A percentile compares a stretch with the other conserved stretches of the same genome.
Evolutionary conservation across 495 filamentous ascomycete genomes (phyloP).

Genomic region (Xylaria cubensis): DNA sequence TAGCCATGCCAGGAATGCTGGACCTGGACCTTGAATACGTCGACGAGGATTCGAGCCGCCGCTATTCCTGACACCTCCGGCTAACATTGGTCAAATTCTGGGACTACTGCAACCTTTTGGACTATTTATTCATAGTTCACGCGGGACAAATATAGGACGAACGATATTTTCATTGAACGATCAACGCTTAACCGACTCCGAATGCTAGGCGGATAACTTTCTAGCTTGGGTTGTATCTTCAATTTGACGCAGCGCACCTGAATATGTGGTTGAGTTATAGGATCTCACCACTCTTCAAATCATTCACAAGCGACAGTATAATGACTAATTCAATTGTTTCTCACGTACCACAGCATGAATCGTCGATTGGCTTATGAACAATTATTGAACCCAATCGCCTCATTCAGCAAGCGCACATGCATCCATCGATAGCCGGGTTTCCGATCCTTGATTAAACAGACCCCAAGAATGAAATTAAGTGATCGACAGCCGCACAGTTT

Average conservation of each 20-base stretch:
- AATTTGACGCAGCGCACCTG: not conserved
- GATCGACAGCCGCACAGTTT: constrained; percentile 24
- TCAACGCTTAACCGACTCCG: constrained; percentile 2
- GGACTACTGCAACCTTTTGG: constrained; percentile 3
- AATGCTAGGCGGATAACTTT: not conserved
- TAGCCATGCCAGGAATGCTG: not conserved
- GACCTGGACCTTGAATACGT: not conserved
- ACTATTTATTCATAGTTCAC: not conserved
- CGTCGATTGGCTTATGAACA: not conserved
- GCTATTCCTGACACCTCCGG: not conserved
- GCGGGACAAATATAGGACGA: constrained; percentile 6
- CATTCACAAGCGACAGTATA: not conserved
- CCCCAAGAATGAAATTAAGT: constrained; percentile 21
- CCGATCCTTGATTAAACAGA: constrained; percentile 18
- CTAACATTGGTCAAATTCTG: not conserved
- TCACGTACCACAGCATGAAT: constrained; percentile 1
- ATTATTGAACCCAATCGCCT: constrained; percentile 11
- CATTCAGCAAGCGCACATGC: constrained; percentile 5
- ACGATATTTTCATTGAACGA: not conserved
- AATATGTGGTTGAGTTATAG: not conserved
- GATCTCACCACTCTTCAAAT: not conserved
- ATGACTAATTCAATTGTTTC: not conserved
- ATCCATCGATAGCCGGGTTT: constrained; percentile 18
- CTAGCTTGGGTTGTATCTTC: not conserved
- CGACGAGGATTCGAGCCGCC: constrained; percentile 5